These are phyloP conservation scores for Dipodascus albidus DNA, from an alignment of 805 yeast genomes.

Conservation along the genomic window DNA sequence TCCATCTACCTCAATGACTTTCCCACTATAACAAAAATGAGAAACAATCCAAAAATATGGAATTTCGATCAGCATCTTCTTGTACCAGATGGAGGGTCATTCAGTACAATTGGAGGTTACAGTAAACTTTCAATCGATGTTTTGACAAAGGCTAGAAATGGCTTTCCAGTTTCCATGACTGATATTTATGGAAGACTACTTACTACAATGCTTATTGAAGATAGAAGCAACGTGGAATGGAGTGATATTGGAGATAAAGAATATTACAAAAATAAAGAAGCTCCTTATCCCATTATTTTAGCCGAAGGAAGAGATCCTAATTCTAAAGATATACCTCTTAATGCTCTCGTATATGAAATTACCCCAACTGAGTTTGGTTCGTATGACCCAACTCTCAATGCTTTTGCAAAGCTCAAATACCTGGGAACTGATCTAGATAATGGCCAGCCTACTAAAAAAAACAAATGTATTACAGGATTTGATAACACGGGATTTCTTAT, in stretches of 20 bases:
- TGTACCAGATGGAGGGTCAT: slow-evolving; percentile 45
- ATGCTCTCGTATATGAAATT: slow-evolving; percentile 45
- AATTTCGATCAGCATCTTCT: slow-evolving; percentile 45
- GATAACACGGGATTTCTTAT: slow-evolving; percentile 72
- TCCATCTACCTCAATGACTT: slow-evolving; percentile 56
- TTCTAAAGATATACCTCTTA: slow-evolving; percentile 37
- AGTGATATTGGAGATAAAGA: slow-evolving; percentile 43
- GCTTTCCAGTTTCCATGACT: slow-evolving; percentile 54
- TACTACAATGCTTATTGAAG: slow-evolving; percentile 49
- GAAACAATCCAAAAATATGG: slow-evolving; percentile 44
- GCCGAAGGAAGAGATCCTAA: slow-evolving; percentile 34
- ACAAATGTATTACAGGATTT: slow-evolving; percentile 47
- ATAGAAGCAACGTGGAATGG: slow-evolving; percentile 38
- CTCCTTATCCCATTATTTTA: slow-evolving; percentile 52
- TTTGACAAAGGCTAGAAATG: slow-evolving; percentile 41
- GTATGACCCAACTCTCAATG: slow-evolving; percentile 65
- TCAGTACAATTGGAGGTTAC: slow-evolving; percentile 38
- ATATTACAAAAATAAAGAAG: slow-evolving; percentile 43
- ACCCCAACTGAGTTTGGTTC: slow-evolving; percentile 70
- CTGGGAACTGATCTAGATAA: slow-evolving; percentile 52
- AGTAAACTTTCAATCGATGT: slow-evolving; percentile 19
- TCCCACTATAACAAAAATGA: slow-evolving; percentile 50
- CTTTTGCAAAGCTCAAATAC: slow-evolving; percentile 55
- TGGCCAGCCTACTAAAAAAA: slow-evolving; percentile 41
- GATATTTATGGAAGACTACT: slow-evolving; percentile 74